Evolutionary conservation across 2,329 filamentous ascomycete genomes (phyloP).

Genomic region (Aspergillus aculeatus): DNA sequence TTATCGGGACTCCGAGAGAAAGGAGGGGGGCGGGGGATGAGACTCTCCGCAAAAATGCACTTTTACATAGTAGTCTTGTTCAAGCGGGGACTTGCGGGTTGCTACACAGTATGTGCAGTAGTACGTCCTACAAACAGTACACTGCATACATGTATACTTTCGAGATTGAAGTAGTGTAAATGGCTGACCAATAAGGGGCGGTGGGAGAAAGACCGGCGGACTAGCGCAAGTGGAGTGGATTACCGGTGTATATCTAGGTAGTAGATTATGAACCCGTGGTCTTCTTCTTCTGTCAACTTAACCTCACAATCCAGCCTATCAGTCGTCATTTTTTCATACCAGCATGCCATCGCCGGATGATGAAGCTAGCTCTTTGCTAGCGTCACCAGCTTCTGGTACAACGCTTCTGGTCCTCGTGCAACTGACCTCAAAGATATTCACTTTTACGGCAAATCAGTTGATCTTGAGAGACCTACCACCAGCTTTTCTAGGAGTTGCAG

Average conservation of each 20-base stretch:
- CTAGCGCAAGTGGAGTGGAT: neutral
- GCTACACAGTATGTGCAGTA: too few species aligned
- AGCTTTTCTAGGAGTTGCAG: conserved; percentile 76
- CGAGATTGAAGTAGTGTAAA: neutral
- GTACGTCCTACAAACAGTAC: too few species aligned
- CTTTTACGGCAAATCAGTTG: conserved; percentile 88
- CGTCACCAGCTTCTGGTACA: conserved; percentile 63
- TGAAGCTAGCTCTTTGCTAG: conserved; percentile 24
- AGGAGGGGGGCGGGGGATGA: too few species aligned
- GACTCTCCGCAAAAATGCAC: too few species aligned
- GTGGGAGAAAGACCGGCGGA: neutral
- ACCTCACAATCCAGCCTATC: neutral
- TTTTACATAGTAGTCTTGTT: too few species aligned
- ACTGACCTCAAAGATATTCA: conserved; percentile 79
- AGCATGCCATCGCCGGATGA: conserved; percentile 21
- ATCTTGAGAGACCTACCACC: conserved; percentile 86
- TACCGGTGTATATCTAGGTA: neutral
- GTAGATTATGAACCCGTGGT: neutral
- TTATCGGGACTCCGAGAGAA: too few species aligned
- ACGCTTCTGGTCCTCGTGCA: conserved; percentile 86
- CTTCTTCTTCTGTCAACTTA: neutral
- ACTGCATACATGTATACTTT: too few species aligned
- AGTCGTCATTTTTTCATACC: neutral
- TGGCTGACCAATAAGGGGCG: neutral
- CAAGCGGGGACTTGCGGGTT: too few species aligned